Evolutionary conservation across 148 eudicot species (phyloP).

Genomic region (Rhododendron ferrugineum): DNA sequence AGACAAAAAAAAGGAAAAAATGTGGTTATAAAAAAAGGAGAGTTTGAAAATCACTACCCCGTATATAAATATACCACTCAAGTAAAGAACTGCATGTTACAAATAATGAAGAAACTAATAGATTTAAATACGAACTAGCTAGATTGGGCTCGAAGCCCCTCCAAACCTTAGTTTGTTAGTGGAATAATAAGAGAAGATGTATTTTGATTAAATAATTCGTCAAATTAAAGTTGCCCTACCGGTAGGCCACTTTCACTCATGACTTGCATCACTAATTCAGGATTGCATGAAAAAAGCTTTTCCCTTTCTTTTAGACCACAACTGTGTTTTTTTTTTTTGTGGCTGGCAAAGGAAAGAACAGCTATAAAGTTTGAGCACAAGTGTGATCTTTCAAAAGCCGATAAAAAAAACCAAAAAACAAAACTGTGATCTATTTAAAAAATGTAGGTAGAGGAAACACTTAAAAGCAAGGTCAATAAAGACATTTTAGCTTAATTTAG

Average conservation of each 20-base stretch:
- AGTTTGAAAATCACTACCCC: no score
- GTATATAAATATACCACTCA: no score
- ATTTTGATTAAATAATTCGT: not conserved
- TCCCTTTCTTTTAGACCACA: not conserved
- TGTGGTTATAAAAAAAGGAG: no score
- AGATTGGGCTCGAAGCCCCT: no score
- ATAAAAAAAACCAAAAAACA: no score
- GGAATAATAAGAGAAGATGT: not conserved
- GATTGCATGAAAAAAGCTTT: not conserved
- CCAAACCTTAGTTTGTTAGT: not conserved
- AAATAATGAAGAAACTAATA: no score
- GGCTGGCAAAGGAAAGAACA: not conserved
- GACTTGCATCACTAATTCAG: no score
- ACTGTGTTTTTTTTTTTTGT: not conserved
- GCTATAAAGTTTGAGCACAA: not conserved
- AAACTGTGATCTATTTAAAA: no score
- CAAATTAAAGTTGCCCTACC: not conserved
- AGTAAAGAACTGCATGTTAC: no score
- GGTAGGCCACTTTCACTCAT: not conserved
- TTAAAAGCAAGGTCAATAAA: not conserved
- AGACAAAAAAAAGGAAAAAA: no score
- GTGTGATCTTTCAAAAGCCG: not conserved
- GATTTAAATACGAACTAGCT: no score
- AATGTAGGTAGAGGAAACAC: no score
- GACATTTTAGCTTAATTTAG: not conserved